Evolutionary conservation across 441 rosid genomes (phyloP), one percentile per base, ranked within the genome.

Genomic region (Erodium trifolium): DNA sequence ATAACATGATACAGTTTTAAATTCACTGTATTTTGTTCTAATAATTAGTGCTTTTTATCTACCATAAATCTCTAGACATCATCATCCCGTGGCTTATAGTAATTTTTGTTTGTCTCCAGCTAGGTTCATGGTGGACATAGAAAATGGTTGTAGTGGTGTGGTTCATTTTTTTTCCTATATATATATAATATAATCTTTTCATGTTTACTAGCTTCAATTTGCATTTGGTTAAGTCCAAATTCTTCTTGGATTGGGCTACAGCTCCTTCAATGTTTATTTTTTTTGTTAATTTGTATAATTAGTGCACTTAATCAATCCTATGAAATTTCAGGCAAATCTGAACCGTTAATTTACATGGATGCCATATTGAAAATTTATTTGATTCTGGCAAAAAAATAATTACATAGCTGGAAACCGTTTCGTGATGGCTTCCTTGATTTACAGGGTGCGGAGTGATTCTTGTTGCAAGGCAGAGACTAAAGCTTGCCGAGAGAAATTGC

Each of bases 401-500:
- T 11, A 49, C 16, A 49, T 49, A 11, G 16, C 55, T 13, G 55
- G 4, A 11, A 49, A 11, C 16, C 1, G 16, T 49, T 13, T 49
- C 1, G 1, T 49, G 47, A 6, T 34, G 47, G 47, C 68, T 55
- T 45, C 19, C 67, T 70, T 71, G 16, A 74, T 59, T 69, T 66
- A 68, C 72, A 91, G 97, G 84, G 77, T 70, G 65, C 86, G 86
- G 14, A 76, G 39, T 75, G 94, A 83, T 69, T 72, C 86, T 35
- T 82, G 90, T 72, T 72, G 78, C 82, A 81, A 74, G 75, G 78
- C 84, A 4, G 86, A 84, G 70, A 76, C 85, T 65, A 91, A 89
- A 84, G 97, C 97, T 10, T 84, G 91, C 75, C 91, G 96, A 0
- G 97, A 91, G 87, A 89, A 79, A 78, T 75, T 85, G 84, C 83